Conservation (phyloP, 768 basidiomycete genomes). For the Pleurotus ostreatus region DNA sequence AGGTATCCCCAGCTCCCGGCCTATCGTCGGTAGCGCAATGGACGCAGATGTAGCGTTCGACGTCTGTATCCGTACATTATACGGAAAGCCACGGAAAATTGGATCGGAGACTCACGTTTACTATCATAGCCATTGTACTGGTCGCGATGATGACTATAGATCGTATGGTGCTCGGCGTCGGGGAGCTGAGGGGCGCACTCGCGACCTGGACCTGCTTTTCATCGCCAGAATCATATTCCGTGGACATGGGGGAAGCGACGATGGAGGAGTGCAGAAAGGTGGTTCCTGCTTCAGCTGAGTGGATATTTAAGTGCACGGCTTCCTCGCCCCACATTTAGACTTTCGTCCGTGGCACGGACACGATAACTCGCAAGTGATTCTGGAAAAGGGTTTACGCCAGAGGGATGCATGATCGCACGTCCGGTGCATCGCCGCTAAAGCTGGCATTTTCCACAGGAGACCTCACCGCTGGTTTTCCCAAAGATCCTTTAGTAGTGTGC, state of each 20-base stretch:
- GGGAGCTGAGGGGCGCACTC: background rate
- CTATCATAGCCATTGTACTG: conserved; percentile 23
- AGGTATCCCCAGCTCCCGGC: background rate
- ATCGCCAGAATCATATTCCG: background rate
- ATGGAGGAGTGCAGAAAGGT: background rate
- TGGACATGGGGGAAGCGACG: background rate
- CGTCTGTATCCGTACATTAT: background rate
- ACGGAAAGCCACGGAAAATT: background rate
- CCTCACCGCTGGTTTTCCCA: no score
- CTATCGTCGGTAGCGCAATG: conserved; percentile 9
- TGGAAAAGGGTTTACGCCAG: no score
- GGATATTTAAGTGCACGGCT: background rate
- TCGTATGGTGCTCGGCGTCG: conserved; percentile 15
- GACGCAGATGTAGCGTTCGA: conserved; percentile 8
- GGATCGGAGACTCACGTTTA: conserved; percentile 16
- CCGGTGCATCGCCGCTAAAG: no score
- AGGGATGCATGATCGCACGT: no score
- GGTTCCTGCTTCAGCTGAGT: background rate
- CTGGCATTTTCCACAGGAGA: no score
- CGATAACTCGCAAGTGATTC: no score
- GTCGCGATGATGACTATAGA: conserved; percentile 20
- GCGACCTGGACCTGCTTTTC: background rate
- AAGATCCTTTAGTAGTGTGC: no score
- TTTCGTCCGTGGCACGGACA: background rate
- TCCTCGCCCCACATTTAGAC: background rate